Evolutionary conservation across 2,329 filamentous ascomycete species (phyloP).

Genomic region (Pseudocercospora pini-densiflorae): DNA sequence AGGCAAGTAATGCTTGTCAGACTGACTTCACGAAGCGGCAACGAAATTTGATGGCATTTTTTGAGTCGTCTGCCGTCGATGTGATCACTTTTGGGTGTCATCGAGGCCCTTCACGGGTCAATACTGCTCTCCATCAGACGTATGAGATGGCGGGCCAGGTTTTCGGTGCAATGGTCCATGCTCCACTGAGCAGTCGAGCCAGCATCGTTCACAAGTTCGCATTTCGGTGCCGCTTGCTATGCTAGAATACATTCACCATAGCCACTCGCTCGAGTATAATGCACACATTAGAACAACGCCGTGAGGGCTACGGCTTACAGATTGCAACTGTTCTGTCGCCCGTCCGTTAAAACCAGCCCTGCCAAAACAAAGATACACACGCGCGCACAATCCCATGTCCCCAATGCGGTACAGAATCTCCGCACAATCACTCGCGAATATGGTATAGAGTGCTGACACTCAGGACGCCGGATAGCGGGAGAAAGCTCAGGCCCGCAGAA

Average conservation of each 20-base stretch:
- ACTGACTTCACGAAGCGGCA: neutral
- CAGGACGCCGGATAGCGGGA: constrained; percentile 20
- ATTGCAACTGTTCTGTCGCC: constrained; percentile 11
- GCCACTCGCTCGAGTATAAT: constrained; percentile 4
- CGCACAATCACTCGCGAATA: constrained; percentile 20
- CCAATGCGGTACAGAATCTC: constrained; percentile 10
- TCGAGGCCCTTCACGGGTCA: neutral
- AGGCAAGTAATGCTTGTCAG: neutral
- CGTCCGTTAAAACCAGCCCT: neutral
- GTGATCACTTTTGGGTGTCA: neutral
- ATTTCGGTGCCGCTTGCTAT: constrained; percentile 1
- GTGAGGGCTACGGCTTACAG: neutral
- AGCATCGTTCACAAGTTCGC: neutral
- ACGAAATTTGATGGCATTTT: neutral
- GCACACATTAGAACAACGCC: constrained; percentile 7
- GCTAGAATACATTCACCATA: constrained; percentile 4
- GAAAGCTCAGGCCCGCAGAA: constrained; percentile 11
- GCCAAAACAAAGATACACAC: neutral
- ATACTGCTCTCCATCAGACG: neutral
- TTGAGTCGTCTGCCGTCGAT: neutral
- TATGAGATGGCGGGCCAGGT: neutral
- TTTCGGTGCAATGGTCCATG: neutral
- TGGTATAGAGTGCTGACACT: constrained; percentile 31
- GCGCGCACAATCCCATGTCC: neutral
- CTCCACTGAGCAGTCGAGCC: neutral